Base-by-base conservation (phyloP, 2,329 filamentous ascomycete species). In the Epichloe glyceriae region DNA sequence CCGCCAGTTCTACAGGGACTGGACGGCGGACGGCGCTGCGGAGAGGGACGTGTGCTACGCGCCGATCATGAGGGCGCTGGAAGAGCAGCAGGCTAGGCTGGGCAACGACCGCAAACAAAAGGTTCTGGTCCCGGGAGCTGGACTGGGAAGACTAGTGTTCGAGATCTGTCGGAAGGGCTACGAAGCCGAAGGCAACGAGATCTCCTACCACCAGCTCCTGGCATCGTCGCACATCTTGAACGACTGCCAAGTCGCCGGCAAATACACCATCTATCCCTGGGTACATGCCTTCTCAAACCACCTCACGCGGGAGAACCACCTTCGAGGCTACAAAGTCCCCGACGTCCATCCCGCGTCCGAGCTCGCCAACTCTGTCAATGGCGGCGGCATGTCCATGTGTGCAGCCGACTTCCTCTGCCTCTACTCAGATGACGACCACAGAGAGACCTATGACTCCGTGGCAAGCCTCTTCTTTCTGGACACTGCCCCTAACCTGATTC, bases 381-480 rank as follows among this genome's bases (percentile, higher is more conserved):
- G 64, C 26, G 87, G 87, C 37, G 72, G 80, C 35, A 95, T 98
- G 88, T 82, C 81, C 61, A 97, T 98, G 91, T 84, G 85, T 20
- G 86, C 90, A 0, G 89, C 88, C 3, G 93, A 98, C 64, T 98
- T 98, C 61, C 78, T 94, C 51, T 84, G 88, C n/a, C 67, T 90
- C 1, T 98, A 98, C 64, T 77, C 75, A 26, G 74, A 83, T 52
- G 72, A 77, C 1, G 75, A 78, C 0, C 79, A 86, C 58, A 66
- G 69, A 8, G 75, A 74, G 0, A 60, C 66, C 0, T 97, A 89
- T 65, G 83, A 96, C 60, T 89, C 85, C 1, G 88, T 97, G 2
- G 82, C 87, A 0, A 88, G 86, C 3, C 86, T 95, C 11, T 98
- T 97, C 70, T 98, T 98, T 71, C 84, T 98, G 52, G 94, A 98